Evolutionary conservation across 805 yeast genomes (phyloP), one percentile per base, ranked within the genome.

Genomic region (Candida awuae): DNA sequence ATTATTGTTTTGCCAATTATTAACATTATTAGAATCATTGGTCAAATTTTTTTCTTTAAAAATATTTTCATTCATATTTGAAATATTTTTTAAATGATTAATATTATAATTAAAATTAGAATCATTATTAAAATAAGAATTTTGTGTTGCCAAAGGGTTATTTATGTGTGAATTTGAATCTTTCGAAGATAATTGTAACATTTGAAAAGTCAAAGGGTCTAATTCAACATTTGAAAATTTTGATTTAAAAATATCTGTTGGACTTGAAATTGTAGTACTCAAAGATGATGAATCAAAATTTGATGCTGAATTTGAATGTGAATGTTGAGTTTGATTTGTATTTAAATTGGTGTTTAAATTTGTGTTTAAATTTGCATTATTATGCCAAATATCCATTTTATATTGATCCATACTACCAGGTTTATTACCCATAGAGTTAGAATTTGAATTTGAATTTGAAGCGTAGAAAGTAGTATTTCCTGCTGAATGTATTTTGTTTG

Each of bases 161-260:
- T 45, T n/a, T 30, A 39, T 14, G 21, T 42, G 46, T 10, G 48
- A 45, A 15, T 32, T 12, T 6, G 48, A 28, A 17, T 44, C 38
- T 12, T 47, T 42, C 8, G 49, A 28, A 29, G 47, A 44, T 38
- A 55, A 30, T n/a, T 52, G 50, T 51, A 55, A 37, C 36, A 54
- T 35, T 30, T 55, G 59, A 23, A 45, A 42, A 6, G 58, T 46
- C 39, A 55, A 37, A n/a, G 53, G 48, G 35, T 54, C 59, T 47
- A 54, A 52, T 34, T 54, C 59, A 22, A 46, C 50, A 33, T 41
- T 50, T 14, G 49, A 35, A 25, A 47, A 37, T 20, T 39, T 14
- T 34, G 53, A 32, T 31, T 39, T 37, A 29, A 32, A 22, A 31
- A 28, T 13, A 22, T 33, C 32, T 18, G 25, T 32, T 14, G 34